A percentile compares a stretch with the other conserved stretches of the same genome.
phyloP scores from a whole-genome alignment of 176 grass and related monocot genomes.

The Bonia amplexicaulis region DNA sequence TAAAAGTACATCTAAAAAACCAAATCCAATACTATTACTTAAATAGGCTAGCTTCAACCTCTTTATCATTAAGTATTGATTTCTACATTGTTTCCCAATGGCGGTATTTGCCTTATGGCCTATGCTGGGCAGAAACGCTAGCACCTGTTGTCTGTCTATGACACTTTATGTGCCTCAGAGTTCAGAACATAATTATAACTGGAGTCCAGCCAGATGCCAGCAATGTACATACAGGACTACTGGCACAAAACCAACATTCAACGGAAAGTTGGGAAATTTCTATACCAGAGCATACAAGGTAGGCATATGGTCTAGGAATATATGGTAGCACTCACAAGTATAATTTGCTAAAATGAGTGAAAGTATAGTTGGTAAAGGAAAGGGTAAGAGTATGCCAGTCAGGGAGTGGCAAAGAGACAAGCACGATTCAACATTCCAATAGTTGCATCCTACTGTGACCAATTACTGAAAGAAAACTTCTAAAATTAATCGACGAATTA shows the following conservation, averaged over 20 bases:
- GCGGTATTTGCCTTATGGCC: not conserved
- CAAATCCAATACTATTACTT: not conserved
- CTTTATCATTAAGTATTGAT: not conserved
- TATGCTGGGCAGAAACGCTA: not conserved
- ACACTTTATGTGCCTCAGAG: not conserved
- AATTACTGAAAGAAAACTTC: not conserved
- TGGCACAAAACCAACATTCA: not conserved
- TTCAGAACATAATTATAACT: not conserved
- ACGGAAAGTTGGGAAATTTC: not conserved
- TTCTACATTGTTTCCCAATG: not conserved
- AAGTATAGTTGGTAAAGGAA: not conserved
- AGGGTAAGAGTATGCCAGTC: not conserved
- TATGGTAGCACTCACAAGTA: not conserved
- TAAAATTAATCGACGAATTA: not conserved
- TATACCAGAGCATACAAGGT: not conserved
- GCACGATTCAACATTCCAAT: conserved; percentile 7
- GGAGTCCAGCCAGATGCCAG: not conserved
- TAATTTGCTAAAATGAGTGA: conserved; percentile 2
- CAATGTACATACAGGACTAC: not conserved
- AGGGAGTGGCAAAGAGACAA: not conserved
- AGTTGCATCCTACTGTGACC: not conserved
- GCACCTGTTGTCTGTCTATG: not conserved
- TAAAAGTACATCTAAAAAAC: not conserved
- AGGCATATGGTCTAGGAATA: not conserved
- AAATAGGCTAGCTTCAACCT: not conserved